Evolutionary conservation across 768 basidiomycete species (phyloP).

Genomic region (Brasilioporus rufonigricans): DNA sequence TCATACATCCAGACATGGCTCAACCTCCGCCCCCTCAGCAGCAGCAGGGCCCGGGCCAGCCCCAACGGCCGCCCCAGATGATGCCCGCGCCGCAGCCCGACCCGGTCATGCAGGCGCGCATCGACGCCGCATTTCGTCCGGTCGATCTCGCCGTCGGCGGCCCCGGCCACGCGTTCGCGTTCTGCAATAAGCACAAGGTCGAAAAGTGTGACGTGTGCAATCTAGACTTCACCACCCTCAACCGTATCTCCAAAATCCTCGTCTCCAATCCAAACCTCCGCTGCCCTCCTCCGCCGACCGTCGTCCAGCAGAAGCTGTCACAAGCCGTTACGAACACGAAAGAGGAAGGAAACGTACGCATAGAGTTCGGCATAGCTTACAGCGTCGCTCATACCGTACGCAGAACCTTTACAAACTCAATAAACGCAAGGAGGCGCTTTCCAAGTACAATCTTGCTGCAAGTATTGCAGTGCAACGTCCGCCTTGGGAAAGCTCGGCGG

Average conservation of each 20-base stretch:
- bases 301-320: constrained; percentile 72
- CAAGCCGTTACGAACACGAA: constrained; percentile 76
- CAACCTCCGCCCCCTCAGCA: constrained; percentile 63
- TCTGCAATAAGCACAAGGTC: constrained; percentile 65
- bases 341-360: constrained; percentile 91
- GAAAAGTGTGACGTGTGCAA: constrained; percentile 76
- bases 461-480: constrained; percentile 76
- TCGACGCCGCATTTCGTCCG: constrained; percentile 68
- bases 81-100: constrained; percentile 53
- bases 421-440: constrained; percentile 68
- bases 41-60: constrained; percentile 42
- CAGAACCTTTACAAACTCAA: constrained; percentile 78
- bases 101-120: constrained; percentile 69
- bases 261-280: constrained; percentile 65
- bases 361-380: constrained; percentile 1
- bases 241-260: constrained; percentile 72
- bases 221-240: constrained; percentile 71
- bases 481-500: constrained; percentile 81
- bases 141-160: constrained; percentile 54
- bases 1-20: constrained; percentile 45
- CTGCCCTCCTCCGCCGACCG: constrained; percentile 78
- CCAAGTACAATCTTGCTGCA: constrained; percentile 77
- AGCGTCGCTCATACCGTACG: constrained; percentile 10
- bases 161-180: constrained; percentile 50
- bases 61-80: constrained; percentile 40